phyloP scores from a whole-genome alignment of 140 eudicot genomes.

The Erigeron philadelphicus region DNA sequence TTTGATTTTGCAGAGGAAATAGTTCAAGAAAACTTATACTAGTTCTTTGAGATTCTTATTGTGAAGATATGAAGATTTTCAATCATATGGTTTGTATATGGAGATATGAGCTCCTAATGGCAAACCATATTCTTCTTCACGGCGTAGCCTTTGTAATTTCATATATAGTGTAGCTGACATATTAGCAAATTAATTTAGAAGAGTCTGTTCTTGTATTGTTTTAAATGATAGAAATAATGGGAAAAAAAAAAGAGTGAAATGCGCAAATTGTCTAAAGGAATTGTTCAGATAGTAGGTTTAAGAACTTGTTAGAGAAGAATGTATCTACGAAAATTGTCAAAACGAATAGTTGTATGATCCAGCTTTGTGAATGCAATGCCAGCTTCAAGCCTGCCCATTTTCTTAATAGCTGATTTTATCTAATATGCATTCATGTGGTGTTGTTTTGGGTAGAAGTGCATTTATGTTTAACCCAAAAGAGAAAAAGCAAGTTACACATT shows the following conservation, averaged over 20 bases:
- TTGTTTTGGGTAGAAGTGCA: no score
- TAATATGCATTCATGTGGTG: no score
- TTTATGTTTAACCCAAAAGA: no score
- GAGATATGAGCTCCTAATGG: conserved; percentile 20
- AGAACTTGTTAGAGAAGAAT: conserved; percentile 26
- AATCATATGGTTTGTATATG: conserved; percentile 27
- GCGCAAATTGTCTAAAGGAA: conserved; percentile 23
- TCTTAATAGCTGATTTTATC: no score
- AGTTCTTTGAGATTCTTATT: conserved; percentile 32
- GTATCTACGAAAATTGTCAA: conserved; percentile 27
- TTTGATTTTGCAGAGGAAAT: conserved; percentile 32
- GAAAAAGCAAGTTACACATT: no score
- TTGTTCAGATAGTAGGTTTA: conserved; percentile 25
- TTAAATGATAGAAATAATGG: conserved; percentile 30
- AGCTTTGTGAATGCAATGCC: conserved; percentile 25
- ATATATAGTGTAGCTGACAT: conserved; percentile 41
- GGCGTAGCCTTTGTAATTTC: conserved; percentile 30
- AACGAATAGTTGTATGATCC: conserved; percentile 26
- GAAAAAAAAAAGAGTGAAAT: conserved; percentile 17
- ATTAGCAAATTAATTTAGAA: conserved; percentile 35
- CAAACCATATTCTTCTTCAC: neutral
- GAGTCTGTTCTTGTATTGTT: conserved; percentile 32
- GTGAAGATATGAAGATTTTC: conserved; percentile 26
- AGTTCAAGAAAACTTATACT: conserved; percentile 18
- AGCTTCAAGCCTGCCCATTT: conserved; percentile 10